Evolutionary conservation across 2,329 filamentous ascomycete genomes (phyloP), one percentile per base, ranked within the genome.

Genomic region (Pestalotiopsis sp.): DNA sequence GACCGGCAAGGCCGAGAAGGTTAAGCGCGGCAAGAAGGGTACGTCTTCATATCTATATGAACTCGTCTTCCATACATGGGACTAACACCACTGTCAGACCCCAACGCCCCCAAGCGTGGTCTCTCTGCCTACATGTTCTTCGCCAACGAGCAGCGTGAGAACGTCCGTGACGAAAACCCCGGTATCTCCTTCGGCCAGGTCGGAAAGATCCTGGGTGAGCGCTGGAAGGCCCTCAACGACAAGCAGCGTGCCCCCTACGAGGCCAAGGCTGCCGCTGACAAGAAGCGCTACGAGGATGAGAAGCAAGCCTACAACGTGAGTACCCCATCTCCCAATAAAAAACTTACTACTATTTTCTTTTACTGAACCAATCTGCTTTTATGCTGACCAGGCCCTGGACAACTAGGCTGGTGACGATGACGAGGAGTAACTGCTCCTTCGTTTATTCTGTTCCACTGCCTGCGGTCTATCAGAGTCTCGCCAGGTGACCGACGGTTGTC

Each of bases 51-150:
- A 13, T 55, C 62, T 27, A 25, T 3, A 11, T 58, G 12, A 27
- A 58, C n/a, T 14, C 11, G 14, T 60, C 58, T 23, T 25, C 17
- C 23, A 13, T 14, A 36, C 23, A 36, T 12, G 14, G 5, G 39
- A 3, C 57, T 68, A 70, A 71, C 70, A 74, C 71, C 52, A 69
- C 12, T 23, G 17, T 9, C 77, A 97, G 95, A 98, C 84, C 94
- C 94, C 84, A 98, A 98, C 85, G 95, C 95, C 70, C 96, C 96
- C 82, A 99, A 98, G 94, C 94, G 96, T 84, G 96, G 95, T 87
- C 93, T 99, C 64, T 98, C 96, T 66, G 96, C 96, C 73, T 99
- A 99, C 91, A 99, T 99, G 96, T 98, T 98, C 92, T 99, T 98
- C 82, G 96, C 96, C 90, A 98, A 98, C 80, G 96, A 98, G 85